Percentiles rank a stretch among this genome's conserved stretches.
Conservation (phyloP, 2,329 filamentous ascomycete species). For the Magnaporthales sp. region DNA sequence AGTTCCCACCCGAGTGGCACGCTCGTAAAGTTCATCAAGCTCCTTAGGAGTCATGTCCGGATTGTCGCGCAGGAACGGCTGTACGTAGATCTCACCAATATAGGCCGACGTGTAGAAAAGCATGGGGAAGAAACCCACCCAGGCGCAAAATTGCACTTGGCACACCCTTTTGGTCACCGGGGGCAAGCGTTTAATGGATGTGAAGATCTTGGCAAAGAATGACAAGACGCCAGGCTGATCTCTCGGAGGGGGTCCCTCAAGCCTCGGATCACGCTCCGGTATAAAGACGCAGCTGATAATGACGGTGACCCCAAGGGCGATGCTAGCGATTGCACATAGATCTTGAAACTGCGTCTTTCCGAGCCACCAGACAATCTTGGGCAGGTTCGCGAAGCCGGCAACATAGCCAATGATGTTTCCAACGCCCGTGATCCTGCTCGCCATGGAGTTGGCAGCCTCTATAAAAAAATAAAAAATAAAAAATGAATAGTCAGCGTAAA, state of each 20-base stretch:
- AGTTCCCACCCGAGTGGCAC: slow-evolving; percentile 78
- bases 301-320: slow-evolving; percentile 63
- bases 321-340: slow-evolving; percentile 74
- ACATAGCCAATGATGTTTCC: slow-evolving; percentile 90
- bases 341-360: slow-evolving; percentile 89
- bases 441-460: slow-evolving; percentile 90
- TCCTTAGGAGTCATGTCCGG: slow-evolving; percentile 69
- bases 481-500: not conserved
- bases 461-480: not conserved
- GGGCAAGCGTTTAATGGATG: slow-evolving; percentile 69
- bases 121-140: slow-evolving; percentile 94
- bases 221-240: slow-evolving; percentile 57
- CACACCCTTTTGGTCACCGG: slow-evolving; percentile 78
- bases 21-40: slow-evolving; percentile 72
- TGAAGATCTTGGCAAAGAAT: slow-evolving; percentile 74
- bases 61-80: slow-evolving; percentile 69
- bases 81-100: slow-evolving; percentile 84
- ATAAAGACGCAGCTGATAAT: slow-evolving; percentile 61
- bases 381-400: slow-evolving; percentile 76
- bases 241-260: slow-evolving; percentile 54
- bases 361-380: slow-evolving; percentile 66
- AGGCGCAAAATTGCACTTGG: slow-evolving; percentile 74
- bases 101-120: slow-evolving; percentile 94
- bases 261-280: slow-evolving; percentile 70
- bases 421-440: slow-evolving; percentile 73